A percentile compares a stretch with the other conserved stretches of the same genome.
Evolutionary conservation across 148 eudicot genomes (phyloP).

Genomic region (Rhododendron williamsianum): DNA sequence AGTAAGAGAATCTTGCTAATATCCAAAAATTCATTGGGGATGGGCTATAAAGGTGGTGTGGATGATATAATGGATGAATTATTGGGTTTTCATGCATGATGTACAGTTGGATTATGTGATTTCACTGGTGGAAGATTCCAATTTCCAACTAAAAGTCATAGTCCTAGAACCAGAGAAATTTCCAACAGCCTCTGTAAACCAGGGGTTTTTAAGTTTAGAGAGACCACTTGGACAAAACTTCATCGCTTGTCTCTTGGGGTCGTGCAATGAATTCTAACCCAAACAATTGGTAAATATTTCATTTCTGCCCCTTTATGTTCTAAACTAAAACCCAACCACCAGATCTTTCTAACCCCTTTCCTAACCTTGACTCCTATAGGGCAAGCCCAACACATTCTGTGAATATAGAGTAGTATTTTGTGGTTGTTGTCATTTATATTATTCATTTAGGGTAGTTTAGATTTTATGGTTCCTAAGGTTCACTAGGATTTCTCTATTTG

Average conservation of each 20-base stretch:
- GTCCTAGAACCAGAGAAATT: background rate
- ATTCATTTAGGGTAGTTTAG: no score
- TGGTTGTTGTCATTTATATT: no score
- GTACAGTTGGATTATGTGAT: background rate
- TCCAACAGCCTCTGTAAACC: background rate
- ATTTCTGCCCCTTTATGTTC: background rate
- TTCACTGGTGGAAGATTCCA: background rate
- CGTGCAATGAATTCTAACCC: background rate
- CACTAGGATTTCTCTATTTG: no score
- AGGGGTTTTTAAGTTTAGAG: background rate
- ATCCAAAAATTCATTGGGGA: background rate
- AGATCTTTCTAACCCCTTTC: background rate
- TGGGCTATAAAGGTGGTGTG: background rate
- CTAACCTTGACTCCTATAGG: background rate
- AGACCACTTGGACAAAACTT: background rate
- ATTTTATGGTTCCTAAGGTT: no score
- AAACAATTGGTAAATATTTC: background rate
- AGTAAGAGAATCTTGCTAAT: background rate
- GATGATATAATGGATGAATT: background rate
- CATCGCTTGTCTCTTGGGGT: background rate
- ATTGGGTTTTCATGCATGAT: background rate
- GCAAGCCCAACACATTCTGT: background rate
- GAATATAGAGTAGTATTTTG: no score
- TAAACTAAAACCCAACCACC: background rate
- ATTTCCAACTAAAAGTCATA: background rate